phyloP scores from a whole-genome alignment of 768 basidiomycete genomes.

The Amanita polypyramis region DNA sequence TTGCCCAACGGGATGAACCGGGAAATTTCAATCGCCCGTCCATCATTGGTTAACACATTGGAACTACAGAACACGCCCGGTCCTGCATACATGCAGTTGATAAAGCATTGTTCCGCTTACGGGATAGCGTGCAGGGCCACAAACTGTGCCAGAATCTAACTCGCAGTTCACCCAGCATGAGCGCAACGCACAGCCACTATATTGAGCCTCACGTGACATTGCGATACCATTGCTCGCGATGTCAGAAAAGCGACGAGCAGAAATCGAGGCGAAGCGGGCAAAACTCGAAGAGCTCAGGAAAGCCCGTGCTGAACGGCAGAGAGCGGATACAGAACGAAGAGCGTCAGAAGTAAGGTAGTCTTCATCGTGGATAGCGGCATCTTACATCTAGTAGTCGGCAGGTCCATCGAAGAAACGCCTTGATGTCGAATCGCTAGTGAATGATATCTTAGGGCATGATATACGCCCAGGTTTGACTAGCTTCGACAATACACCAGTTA shows the following conservation, averaged over 20 bases:
- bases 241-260: slow-evolving; percentile 67
- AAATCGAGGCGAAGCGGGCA: slow-evolving; percentile 84
- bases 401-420: slow-evolving; percentile 28
- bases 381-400: slow-evolving; percentile 18
- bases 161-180: no score
- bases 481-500: slow-evolving; percentile 56
- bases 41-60: not conserved
- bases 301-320: slow-evolving; percentile 63
- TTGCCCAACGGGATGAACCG: slow-evolving; percentile 9
- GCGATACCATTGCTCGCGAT: slow-evolving; percentile 12
- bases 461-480: slow-evolving; percentile 38
- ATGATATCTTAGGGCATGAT: slow-evolving; percentile 41
- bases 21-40: slow-evolving; percentile 2
- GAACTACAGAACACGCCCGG: not conserved
- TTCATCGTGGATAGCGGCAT: slow-evolving; percentile 1
- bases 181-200: not conserved
- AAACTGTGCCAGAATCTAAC: not conserved
- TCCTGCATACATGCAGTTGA: not conserved
- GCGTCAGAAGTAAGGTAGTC: slow-evolving; percentile 25
- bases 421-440: slow-evolving; percentile 67
- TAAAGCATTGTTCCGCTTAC: no score
- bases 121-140: no score
- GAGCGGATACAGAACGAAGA: slow-evolving; percentile 36
- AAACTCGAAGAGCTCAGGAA: slow-evolving; percentile 80
- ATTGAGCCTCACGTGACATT: not conserved